A percentile compares a stretch with the other conserved stretches of the same genome.
These are phyloP conservation scores for Trichoderma sp. DNA, from an alignment of 2,329 filamentous ascomycete species.

Conservation along the genomic window DNA sequence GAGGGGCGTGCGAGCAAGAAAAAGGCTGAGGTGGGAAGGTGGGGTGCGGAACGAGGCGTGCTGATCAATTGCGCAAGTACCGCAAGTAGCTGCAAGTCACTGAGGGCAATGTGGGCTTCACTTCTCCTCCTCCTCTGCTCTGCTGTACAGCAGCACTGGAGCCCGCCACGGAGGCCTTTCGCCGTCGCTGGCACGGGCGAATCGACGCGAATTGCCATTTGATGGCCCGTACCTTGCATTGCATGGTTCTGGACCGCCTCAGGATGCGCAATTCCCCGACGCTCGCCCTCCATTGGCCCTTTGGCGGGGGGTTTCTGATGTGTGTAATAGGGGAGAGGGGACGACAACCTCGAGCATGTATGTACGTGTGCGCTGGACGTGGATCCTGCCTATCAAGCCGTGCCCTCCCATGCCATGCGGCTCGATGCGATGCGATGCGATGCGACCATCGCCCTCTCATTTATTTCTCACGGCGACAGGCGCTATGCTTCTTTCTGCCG, in stretches of 20 bases:
- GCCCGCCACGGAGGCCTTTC: neutral
- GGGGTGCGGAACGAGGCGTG: conserved; percentile 11
- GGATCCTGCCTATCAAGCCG: neutral
- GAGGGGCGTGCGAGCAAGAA: conserved; percentile 7
- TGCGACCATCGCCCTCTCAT: neutral
- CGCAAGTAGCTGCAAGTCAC: conserved; percentile 27
- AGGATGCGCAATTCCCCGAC: neutral
- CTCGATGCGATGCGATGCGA: conserved; percentile 13
- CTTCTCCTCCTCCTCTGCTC: neutral
- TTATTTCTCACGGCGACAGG: neutral
- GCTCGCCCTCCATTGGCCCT: conserved; percentile 6
- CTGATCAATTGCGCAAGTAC: conserved; percentile 18
- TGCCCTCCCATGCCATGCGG: conserved; percentile 1
- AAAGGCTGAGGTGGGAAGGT: neutral
- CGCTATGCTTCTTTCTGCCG: conserved; percentile 30
- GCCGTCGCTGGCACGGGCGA: neutral
- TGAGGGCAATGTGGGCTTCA: neutral
- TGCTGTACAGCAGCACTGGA: neutral
- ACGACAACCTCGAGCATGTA: neutral
- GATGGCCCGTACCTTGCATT: conserved; percentile 17
- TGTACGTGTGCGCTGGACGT: conserved; percentile 5
- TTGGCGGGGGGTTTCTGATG: neutral
- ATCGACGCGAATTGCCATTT: neutral
- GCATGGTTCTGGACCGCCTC: conserved; percentile 9
- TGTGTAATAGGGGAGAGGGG: conserved; percentile 18